These are phyloP conservation scores for Trametes polyzona DNA, from an alignment of 1,284 basidiomycete species.

Conservation along the genomic window DNA sequence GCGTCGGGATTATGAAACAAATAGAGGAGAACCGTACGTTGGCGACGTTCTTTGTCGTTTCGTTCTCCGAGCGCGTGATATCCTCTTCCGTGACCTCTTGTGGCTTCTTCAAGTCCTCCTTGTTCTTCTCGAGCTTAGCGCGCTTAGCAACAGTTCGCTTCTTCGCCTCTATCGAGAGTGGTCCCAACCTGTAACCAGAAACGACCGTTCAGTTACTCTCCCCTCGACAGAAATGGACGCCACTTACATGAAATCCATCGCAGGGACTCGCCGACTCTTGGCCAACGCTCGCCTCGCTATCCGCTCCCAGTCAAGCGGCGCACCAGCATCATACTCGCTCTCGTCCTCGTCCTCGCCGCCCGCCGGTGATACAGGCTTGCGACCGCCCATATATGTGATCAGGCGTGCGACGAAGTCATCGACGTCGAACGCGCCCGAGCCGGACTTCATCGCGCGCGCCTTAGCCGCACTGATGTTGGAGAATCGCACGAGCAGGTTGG, in stretches of 20 bases:
- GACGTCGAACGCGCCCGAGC: constrained; percentile 79
- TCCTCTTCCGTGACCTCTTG: constrained; percentile 79
- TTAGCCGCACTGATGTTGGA: constrained; percentile 76
- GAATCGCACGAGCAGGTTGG: constrained; percentile 68
- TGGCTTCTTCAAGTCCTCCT: constrained; percentile 67
- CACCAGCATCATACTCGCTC: constrained; percentile 44
- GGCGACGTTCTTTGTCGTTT: constrained; percentile 80
- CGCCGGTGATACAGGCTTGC: constrained; percentile 41
- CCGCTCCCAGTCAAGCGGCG: constrained; percentile 68
- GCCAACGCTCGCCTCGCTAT: constrained; percentile 75
- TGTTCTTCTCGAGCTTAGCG: constrained; percentile 73
- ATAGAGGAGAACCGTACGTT: constrained; percentile 44
- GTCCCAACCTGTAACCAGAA: constrained; percentile 63
- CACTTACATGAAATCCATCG: constrained; percentile 79
- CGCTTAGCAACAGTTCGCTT: constrained; percentile 63
- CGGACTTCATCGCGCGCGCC: constrained; percentile 85
- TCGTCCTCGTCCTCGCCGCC: constrained; percentile 45
- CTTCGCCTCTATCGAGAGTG: constrained; percentile 78
- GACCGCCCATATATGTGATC: constrained; percentile 72
- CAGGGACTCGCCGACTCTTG: constrained; percentile 74
- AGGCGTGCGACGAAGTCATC: constrained; percentile 82
- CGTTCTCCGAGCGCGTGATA: constrained; percentile 76
- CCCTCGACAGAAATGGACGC: background rate
- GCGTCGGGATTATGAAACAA: background rate
- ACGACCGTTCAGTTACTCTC: background rate